Percentiles rank a stretch among this genome's conserved stretches.
phyloP scores from a whole-genome alignment of 139 green algal species.

The Mychonastes homosphaera region DNA sequence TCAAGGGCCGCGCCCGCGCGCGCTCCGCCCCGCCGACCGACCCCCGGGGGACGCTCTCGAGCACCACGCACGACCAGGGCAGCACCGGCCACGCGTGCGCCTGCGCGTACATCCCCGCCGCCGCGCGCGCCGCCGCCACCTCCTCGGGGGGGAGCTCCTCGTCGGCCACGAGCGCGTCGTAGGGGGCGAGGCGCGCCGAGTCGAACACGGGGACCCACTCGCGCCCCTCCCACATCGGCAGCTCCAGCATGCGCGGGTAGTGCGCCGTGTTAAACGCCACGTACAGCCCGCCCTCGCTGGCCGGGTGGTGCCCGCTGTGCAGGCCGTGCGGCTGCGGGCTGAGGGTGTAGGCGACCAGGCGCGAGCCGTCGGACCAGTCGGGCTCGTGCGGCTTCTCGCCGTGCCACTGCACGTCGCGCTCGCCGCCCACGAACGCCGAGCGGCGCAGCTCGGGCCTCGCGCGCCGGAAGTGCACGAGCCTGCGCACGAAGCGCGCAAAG shows the following conservation, averaged over 20 bases:
- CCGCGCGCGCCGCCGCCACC: slow-evolving; percentile 11
- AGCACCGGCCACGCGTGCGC: slow-evolving; percentile 60
- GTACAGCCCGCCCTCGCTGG: slow-evolving; percentile 33
- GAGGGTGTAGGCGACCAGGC: slow-evolving; percentile 78
- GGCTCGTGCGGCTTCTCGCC: slow-evolving; percentile 52
- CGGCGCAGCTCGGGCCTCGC: slow-evolving; percentile 43
- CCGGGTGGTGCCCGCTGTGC: too few species aligned
- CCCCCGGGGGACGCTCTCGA: slow-evolving; percentile 55
- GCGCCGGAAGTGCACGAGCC: slow-evolving; percentile 48
- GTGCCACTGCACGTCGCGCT: slow-evolving; percentile 82
- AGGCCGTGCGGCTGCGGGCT: slow-evolving; percentile 3
- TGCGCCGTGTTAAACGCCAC: slow-evolving; percentile 67
- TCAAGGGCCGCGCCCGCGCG: too few species aligned
- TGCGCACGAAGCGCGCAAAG: slow-evolving; percentile 61
- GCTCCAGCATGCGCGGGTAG: slow-evolving; percentile 20
- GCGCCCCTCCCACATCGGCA: slow-evolving; percentile 37
- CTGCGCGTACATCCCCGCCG: slow-evolving; percentile 53
- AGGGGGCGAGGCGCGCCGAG: slow-evolving; percentile 46
- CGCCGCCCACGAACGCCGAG: slow-evolving; percentile 36
- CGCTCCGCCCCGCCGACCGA: too few species aligned
- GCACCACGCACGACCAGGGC: slow-evolving; percentile 61
- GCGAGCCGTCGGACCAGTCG: slow-evolving; percentile 78
- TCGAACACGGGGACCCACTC: slow-evolving; percentile 43
- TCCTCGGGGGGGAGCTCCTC: slow-evolving; percentile 23
- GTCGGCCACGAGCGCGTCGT: slow-evolving; percentile 66